Conservation (phyloP, 495 filamentous ascomycete genomes). For the Physcia stellaris region DNA sequence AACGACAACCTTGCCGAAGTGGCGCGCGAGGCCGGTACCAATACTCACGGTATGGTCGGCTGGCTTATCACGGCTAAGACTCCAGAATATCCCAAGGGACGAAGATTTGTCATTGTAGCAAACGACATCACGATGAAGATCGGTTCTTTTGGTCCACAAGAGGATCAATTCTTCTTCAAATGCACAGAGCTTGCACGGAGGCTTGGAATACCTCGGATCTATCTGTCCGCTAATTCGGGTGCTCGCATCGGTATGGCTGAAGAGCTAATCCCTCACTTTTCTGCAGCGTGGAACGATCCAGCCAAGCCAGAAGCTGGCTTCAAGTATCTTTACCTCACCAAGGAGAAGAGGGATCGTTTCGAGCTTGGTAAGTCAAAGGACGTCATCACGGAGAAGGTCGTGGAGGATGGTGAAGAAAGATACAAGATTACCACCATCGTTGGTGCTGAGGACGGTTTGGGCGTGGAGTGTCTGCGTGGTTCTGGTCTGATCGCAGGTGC, state of each 20-base stretch:
- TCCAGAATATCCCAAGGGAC: constrained; percentile 88
- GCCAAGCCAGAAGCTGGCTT: constrained; percentile 79
- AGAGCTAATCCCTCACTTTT: constrained; percentile 93
- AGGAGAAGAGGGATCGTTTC: constrained; percentile 75
- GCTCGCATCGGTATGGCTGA: constrained; percentile 94
- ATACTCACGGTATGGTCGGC: constrained; percentile 94
- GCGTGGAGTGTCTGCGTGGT: constrained; percentile 93
- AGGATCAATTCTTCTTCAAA: constrained; percentile 98
- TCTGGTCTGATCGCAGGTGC: constrained; percentile 97
- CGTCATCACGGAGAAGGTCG: constrained; percentile 79
- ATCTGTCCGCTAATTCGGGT: constrained; percentile 98
- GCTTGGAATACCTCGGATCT: constrained; percentile 90
- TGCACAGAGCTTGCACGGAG: constrained; percentile 90
- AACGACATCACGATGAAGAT: constrained; percentile 99
- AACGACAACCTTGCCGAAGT: constrained; percentile 86
- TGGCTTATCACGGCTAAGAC: constrained; percentile 96
- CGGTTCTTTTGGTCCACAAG: constrained; percentile 87
- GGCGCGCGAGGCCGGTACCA: constrained; percentile 83
- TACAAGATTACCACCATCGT: constrained; percentile 92
- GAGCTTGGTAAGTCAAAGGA: constrained; percentile 65
- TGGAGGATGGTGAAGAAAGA: constrained; percentile 76
- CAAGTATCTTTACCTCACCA: constrained; percentile 94
- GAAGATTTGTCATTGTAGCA: constrained; percentile 89
- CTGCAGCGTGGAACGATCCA: constrained; percentile 86
- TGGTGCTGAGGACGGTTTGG: constrained; percentile 88